Percentiles rank a stretch among this genome's conserved stretches.
These are phyloP conservation scores for Rhodofomes roseus DNA, from an alignment of 1,284 basidiomycete genomes.

Conservation along the genomic window DNA sequence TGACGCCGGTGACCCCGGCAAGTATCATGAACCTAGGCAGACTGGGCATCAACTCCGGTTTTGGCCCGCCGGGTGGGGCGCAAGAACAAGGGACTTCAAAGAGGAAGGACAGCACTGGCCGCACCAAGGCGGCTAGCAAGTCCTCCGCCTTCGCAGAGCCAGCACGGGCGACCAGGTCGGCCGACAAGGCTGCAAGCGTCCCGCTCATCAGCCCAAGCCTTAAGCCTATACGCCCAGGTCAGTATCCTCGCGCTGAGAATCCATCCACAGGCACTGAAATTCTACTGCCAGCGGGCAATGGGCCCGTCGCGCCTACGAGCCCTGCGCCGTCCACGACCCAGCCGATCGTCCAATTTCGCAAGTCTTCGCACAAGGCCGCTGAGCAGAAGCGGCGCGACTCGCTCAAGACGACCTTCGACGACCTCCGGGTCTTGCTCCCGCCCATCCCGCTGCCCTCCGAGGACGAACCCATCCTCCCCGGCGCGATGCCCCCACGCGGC, in stretches of 20 bases:
- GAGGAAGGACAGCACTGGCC: slow-evolving; percentile 13
- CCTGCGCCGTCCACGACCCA: slow-evolving; percentile 24
- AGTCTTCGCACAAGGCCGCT: slow-evolving; percentile 94
- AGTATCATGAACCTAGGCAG: slow-evolving; percentile 83
- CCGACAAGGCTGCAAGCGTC: slow-evolving; percentile 15
- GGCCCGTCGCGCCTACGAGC: slow-evolving; percentile 14
- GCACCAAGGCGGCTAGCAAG: slow-evolving; percentile 28
- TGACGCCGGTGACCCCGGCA: slow-evolving; percentile 82
- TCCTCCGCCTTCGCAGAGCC: slow-evolving; percentile 19
- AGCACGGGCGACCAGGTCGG: slow-evolving; percentile 9
- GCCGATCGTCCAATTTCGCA: slow-evolving; percentile 47
- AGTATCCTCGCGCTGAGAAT: slow-evolving; percentile 9
- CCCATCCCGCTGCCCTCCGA: slow-evolving; percentile 82
- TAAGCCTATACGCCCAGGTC: slow-evolving; percentile 71
- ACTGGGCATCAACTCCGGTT: slow-evolving; percentile 46
- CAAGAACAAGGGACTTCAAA: slow-evolving; percentile 12
- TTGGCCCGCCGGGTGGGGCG: slow-evolving; percentile 26
- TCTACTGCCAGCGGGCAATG: slow-evolving; percentile 19
- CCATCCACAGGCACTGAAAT: slow-evolving; percentile 1
- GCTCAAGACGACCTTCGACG: slow-evolving; percentile 94
- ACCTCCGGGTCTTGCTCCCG: slow-evolving; percentile 84
- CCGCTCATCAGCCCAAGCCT: slow-evolving; percentile 44
- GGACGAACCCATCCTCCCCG: slow-evolving; percentile 71
- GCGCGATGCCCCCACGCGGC: slow-evolving; percentile 81
- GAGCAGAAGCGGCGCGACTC: slow-evolving; percentile 97